Base-by-base conservation (phyloP, 208 protist species). In the Plasmodiophora brassicae region DNA sequence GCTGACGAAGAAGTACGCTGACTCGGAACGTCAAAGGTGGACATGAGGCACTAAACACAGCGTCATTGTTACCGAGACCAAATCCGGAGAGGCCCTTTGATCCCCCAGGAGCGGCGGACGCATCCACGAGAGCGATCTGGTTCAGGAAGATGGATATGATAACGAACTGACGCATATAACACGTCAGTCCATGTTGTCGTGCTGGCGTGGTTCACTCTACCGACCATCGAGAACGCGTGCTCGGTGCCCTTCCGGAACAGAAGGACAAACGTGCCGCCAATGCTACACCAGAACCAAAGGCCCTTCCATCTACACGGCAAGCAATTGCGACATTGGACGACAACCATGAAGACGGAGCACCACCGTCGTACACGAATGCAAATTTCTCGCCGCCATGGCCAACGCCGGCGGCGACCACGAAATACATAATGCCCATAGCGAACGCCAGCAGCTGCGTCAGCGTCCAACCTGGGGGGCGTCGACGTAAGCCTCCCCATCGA, bases 1-100 rank as follows among this genome's bases (percentile, higher is more conserved):
- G 41, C 65, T 78, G 65, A 32, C 41, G n/a, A 78, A 78, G n/a
- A 78, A 78, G n/a, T 78, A 78, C 32, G 65, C 65, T 78, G 65
- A 5, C 20, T 5, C 5, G 5, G 5, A 78, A 78, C n/a, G 25
- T 57, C 50, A 57, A 57, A 57, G 65, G n/a, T 38, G 65, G 41
- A 36, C 5, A 78, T 32, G 32, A 38, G 41, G 32, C 14, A 78
- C 65, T 5, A 78, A 78, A 78, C 5, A 78, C 32, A 57, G 20
- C n/a, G n/a, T 14, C 25, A 57, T 57, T 78, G n/a, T 32, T 78
- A 78, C 65, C n/a, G 10, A 78, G n/a, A 78, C 32, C 65, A 32
- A 78, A 78, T 5, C 65, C 65, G 32, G 65, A 78, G 20, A 78
- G 65, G 14, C 32, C 41, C 5, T 32, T 78, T n/a, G 20, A 78